Evolutionary conservation across 169 alveolate species (phyloP).

Genomic region (Eimeria mitis): DNA sequence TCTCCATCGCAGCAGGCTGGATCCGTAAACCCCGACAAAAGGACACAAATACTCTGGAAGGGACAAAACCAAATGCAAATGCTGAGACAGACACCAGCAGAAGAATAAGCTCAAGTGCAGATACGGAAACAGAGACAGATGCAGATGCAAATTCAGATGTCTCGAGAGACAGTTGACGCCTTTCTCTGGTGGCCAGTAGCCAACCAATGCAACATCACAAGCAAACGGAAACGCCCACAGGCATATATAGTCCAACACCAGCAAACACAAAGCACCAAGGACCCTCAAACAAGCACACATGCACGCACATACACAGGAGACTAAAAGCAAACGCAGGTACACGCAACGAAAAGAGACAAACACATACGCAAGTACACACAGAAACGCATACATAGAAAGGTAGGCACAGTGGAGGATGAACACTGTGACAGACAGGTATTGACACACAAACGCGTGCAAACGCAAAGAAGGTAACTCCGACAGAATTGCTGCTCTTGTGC

Average conservation of each 20-base stretch:
- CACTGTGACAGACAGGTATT: not conserved
- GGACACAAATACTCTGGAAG: not conserved
- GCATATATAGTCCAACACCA: not conserved
- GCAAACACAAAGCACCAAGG: not conserved
- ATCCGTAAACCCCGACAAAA: not conserved
- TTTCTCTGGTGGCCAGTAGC: not conserved
- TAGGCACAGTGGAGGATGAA: not conserved
- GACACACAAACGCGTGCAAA: not conserved
- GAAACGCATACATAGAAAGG: not conserved
- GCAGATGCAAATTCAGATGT: not conserved
- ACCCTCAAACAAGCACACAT: not conserved
- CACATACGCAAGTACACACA: not conserved
- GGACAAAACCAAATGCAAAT: not conserved
- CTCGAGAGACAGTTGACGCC: not conserved
- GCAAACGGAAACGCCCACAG: not conserved
- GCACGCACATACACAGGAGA: not conserved
- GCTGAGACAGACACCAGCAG: not conserved
- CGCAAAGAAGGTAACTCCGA: not conserved
- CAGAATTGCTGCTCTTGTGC: not conserved
- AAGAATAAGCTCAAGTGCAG: not conserved
- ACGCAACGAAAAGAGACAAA: not conserved
- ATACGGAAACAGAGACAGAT: not conserved
- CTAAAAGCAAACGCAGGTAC: not conserved
- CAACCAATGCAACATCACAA: not conserved
- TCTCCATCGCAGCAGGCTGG: conserved; percentile 57